These are phyloP conservation scores for Bacterosira constricta DNA, from an alignment of 108 stramenopile genomes.

Conservation along the genomic window DNA sequence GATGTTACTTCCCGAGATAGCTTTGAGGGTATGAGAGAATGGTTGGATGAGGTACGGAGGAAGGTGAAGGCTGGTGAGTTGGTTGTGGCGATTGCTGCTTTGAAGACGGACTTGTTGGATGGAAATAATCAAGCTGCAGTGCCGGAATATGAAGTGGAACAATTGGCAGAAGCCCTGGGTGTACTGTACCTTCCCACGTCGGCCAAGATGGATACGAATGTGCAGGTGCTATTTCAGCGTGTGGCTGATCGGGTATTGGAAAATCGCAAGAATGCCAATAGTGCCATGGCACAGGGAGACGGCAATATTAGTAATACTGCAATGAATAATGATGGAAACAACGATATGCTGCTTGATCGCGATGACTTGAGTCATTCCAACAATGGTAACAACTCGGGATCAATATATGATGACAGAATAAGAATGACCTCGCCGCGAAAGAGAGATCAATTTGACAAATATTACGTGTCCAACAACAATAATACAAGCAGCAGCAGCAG, in stretches of 20 bases:
- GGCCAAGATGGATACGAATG: conserved; percentile 65
- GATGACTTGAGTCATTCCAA: not conserved
- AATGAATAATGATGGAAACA: not conserved
- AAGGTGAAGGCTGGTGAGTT: conserved; percentile 37
- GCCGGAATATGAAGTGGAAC: conserved; percentile 54
- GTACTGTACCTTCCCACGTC: conserved; percentile 74
- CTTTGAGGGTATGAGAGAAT: conserved; percentile 63
- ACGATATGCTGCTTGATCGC: not conserved
- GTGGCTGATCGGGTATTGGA: conserved; percentile 69
- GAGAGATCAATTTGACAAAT: conserved; percentile 20
- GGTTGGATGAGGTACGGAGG: conserved; percentile 65
- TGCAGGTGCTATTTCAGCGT: conserved; percentile 61
- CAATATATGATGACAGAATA: too few species aligned
- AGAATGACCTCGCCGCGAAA: conserved; percentile 2
- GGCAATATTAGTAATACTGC: too few species aligned
- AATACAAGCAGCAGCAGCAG: too few species aligned
- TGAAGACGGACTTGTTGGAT: conserved; percentile 68
- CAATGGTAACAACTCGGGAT: not conserved
- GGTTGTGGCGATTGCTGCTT: conserved; percentile 73
- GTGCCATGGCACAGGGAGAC: too few species aligned
- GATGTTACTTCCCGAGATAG: conserved; percentile 59
- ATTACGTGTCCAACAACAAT: not conserved
- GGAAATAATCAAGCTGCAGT: conserved; percentile 2
- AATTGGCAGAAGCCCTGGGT: conserved; percentile 61
- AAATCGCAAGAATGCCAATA: conserved; percentile 5